phyloP scores from a whole-genome alignment of 176 grass and related monocot species.

The Lolium multiflorum region DNA sequence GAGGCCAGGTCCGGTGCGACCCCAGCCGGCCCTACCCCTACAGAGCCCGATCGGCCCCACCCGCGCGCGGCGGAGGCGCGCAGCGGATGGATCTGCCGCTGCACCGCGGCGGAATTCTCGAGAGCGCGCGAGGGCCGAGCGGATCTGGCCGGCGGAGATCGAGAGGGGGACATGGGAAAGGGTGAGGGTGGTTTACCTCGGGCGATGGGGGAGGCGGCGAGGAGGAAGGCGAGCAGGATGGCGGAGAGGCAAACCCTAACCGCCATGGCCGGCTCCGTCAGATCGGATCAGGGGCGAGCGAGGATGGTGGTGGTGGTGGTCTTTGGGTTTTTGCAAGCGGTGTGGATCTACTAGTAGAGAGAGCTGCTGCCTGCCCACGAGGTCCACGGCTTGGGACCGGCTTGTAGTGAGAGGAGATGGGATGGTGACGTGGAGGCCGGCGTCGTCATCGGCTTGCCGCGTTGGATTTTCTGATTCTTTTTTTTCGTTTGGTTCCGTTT shows the following conservation, averaged over 20 bases:
- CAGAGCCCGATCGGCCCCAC: not conserved
- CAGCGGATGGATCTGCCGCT: conserved; percentile 37
- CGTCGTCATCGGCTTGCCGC: not conserved
- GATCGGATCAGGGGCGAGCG: conserved; percentile 52
- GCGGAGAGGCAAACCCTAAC: conserved; percentile 80
- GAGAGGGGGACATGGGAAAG: not conserved
- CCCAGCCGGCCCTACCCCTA: not conserved
- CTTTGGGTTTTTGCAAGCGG: conserved; percentile 27
- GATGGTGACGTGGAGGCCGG: not conserved
- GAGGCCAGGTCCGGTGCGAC: not conserved
- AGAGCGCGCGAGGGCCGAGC: conserved; percentile 18
- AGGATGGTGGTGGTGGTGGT: not conserved
- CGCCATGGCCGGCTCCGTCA: conserved; percentile 62
- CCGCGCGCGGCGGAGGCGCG: not conserved
- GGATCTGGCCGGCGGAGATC: conserved; percentile 26
- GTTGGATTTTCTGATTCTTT: not conserved
- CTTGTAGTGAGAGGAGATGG: not conserved
- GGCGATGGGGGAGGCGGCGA: conserved; percentile 62
- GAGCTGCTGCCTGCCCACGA: not conserved
- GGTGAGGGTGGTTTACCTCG: conserved; percentile 54
- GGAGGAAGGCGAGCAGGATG: conserved; percentile 70
- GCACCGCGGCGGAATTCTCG: conserved; percentile 27
- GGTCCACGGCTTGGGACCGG: conserved; percentile 29
- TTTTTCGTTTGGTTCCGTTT: not conserved
- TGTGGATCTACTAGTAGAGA: conserved; percentile 6